phyloP scores from a whole-genome alignment of 2,329 filamentous ascomycete genomes.

The Pseudogymnoascus sp. region DNA sequence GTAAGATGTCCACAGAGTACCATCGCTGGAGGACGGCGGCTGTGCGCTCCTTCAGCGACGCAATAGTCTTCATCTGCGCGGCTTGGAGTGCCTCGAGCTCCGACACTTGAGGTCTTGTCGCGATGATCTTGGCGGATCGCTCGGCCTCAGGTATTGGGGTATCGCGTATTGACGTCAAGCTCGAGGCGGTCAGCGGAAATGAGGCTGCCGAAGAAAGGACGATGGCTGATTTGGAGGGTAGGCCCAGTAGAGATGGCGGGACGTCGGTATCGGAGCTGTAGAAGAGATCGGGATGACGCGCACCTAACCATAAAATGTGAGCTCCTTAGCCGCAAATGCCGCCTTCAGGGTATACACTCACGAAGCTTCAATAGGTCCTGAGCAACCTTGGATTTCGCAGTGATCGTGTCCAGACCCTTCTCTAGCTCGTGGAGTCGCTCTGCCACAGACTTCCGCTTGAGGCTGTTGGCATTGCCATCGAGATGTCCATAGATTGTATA shows the following conservation, averaged over 20 bases:
- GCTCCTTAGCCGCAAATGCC: not conserved
- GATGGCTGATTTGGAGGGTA: constrained; percentile 22
- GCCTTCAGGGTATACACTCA: constrained; percentile 15
- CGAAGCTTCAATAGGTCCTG: constrained; percentile 28
- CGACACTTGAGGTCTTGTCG: constrained; percentile 26
- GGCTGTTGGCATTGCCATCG: not conserved
- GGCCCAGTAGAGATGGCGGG: constrained; percentile 24
- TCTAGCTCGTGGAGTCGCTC: constrained; percentile 10
- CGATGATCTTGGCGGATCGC: constrained; percentile 27
- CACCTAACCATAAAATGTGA: constrained; percentile 21
- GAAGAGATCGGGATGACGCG: constrained; percentile 28
- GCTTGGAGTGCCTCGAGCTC: constrained; percentile 26
- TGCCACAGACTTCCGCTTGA: constrained; percentile 1
- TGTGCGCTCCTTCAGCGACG: constrained; percentile 24
- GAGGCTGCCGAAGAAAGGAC: constrained; percentile 28
- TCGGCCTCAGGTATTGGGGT: constrained; percentile 26
- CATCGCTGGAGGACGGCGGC: constrained; percentile 26
- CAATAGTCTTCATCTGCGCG: constrained; percentile 25
- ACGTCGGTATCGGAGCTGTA: constrained; percentile 22
- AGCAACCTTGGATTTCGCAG: constrained; percentile 24
- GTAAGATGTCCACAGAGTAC: constrained; percentile 26
- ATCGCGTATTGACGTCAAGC: constrained; percentile 27
- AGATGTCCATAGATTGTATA: constrained; percentile 20
- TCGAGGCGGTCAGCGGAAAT: constrained; percentile 28
- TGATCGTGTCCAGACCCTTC: constrained; percentile 4